Base-by-base conservation (phyloP, 2,329 filamentous ascomycete genomes). In the Fusarium newnesense region DNA sequence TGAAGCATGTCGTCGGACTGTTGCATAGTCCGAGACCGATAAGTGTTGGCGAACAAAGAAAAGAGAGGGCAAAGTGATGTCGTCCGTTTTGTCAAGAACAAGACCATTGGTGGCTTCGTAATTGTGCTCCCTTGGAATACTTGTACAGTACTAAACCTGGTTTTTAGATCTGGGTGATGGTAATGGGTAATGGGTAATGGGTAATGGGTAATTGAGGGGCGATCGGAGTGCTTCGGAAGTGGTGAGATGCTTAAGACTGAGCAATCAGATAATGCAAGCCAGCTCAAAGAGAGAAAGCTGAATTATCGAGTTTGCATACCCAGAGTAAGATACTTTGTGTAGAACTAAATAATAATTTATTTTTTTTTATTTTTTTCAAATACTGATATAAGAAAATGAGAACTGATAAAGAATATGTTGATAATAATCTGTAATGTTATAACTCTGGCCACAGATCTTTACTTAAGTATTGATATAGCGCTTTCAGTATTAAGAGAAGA, bases 241-340 rank as follows among this genome's bases (percentile, higher is more conserved):
- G 67, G 46, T 71, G 53, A 71, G 70, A 74, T 61, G 70, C 63
- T 73, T 40, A 59, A 36, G 50, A 74, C 49, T 68, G 50, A 58
- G 66, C 30, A n/a, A 60, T 68, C 46, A 67, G 56, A 64, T 61
- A 59, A 56, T 64, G 8, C 40, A 54, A 56, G 36, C 24, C 37
- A 42, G 46, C 50, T 52, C 5, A 32, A 56, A 18, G 50, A 64
- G 34, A 42, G 47, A 58, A 57, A 28, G 32, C 21, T 36, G 26
- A 44, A 43, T 16, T 10, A 21, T 9, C 50, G 21, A n/a, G 10
- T 18, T 15, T 24, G 21, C 21, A 37, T 34, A 60, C 26, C 30
- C 19, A 30, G 30, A 32, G 28, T 30, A 26, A 52, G 24, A 34
- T 30, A 6, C 34, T 60, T 26, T 43, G 24, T n/a, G 26, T 50